phyloP scores from a whole-genome alignment of 2,329 filamentous ascomycete species.

The Sphaerulina vaccinii region DNA sequence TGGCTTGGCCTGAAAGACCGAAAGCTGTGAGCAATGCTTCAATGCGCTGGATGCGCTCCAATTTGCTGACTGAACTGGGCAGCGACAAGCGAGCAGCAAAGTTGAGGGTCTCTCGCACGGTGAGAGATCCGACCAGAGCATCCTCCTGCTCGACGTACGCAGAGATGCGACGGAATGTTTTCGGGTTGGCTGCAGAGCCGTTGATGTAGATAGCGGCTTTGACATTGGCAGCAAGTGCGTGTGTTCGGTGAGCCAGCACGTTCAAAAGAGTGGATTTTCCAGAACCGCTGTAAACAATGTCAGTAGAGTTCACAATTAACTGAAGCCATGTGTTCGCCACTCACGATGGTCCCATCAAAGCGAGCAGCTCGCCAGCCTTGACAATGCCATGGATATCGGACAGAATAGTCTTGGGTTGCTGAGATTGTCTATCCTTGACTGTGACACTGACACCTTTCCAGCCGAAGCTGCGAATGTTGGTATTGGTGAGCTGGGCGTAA shows the following conservation, averaged over 20 bases:
- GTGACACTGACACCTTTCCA: slow-evolving; percentile 69
- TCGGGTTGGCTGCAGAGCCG: slow-evolving; percentile 53
- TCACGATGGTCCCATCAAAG: slow-evolving; percentile 74
- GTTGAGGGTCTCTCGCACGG: slow-evolving; percentile 73
- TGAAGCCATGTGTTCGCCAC: slow-evolving; percentile 16
- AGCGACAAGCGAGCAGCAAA: slow-evolving; percentile 72
- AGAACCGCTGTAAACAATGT: slow-evolving; percentile 44
- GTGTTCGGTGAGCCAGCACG: slow-evolving; percentile 65
- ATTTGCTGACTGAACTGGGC: slow-evolving; percentile 51
- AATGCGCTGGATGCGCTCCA: slow-evolving; percentile 63
- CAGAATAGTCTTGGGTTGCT: slow-evolving; percentile 62
- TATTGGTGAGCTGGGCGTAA: slow-evolving; percentile 60
- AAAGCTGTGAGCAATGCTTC: slow-evolving; percentile 68
- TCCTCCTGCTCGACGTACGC: slow-evolving; percentile 88
- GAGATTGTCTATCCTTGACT: slow-evolving; percentile 69
- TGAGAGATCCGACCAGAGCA: slow-evolving; percentile 76
- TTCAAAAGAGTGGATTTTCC: slow-evolving; percentile 87
- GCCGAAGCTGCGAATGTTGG: slow-evolving; percentile 61
- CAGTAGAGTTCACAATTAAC: background rate
- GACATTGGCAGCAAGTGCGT: slow-evolving; percentile 54
- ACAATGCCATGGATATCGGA: slow-evolving; percentile 63
- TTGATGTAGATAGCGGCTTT: slow-evolving; percentile 62
- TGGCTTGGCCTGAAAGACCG: slow-evolving; percentile 66
- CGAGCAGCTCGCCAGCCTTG: slow-evolving; percentile 69
- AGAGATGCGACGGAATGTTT: slow-evolving; percentile 63